phyloP scores from a whole-genome alignment of 1,139 yeast genomes.

The Protomyces gravidus region DNA sequence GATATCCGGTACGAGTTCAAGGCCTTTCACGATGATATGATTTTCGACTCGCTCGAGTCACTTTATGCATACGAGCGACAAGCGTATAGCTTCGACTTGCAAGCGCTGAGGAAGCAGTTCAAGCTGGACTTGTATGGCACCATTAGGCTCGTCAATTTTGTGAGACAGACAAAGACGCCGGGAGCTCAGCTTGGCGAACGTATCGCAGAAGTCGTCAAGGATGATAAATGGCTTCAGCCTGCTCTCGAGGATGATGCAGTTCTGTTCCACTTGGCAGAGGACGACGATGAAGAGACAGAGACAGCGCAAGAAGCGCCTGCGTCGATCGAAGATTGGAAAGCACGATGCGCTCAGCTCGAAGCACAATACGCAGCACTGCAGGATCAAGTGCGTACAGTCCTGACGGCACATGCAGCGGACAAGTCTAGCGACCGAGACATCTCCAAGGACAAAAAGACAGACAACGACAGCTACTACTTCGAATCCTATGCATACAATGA shows the following conservation, averaged over 20 bases:
- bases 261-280: constrained; percentile 36
- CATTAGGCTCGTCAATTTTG: constrained; percentile 36
- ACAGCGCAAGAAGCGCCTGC: constrained; percentile 11
- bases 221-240: constrained; percentile 36
- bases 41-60: constrained; percentile 7
- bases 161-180: constrained; percentile 33
- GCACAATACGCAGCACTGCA: constrained; percentile 32
- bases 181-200: constrained; percentile 29
- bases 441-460: constrained; percentile 34
- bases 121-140: constrained; percentile 36
- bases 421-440: neutral
- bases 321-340: constrained; percentile 19
- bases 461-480: constrained; percentile 84
- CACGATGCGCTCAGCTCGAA: constrained; percentile 29
- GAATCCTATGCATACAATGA: constrained; percentile 95
- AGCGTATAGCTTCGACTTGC: constrained; percentile 35
- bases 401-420: constrained; percentile 1
- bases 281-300: constrained; percentile 33
- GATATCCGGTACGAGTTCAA: constrained; percentile 1
- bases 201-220: constrained; percentile 26
- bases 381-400: constrained; percentile 28
- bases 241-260: constrained; percentile 37
- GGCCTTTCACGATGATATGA: constrained; percentile 16
- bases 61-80: constrained; percentile 32
- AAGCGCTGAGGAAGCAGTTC: constrained; percentile 15